Base-by-base conservation (phyloP, 257 asterid species). In the Avicennia marina region DNA sequence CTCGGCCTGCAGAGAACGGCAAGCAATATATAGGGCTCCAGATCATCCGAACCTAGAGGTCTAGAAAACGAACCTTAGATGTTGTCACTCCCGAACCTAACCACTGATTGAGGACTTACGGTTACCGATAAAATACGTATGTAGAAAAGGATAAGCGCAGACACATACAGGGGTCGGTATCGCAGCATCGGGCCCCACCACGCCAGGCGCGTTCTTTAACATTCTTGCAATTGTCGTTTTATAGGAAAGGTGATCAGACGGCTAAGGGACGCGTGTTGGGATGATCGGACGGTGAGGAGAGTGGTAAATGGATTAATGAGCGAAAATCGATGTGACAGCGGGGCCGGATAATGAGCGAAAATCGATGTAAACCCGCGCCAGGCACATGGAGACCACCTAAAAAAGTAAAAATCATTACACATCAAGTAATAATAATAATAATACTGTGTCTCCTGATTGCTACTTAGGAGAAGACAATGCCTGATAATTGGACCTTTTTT, bases 331-430 rank as follows among this genome's bases (percentile, higher is more conserved):
- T 32, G 15, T 21, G 16, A 15, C 7, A 12, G 67, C 64, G 78
- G 80, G 82, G 17, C 80, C 69, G 11, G 34, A 29, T n/a, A 3
- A 22, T 16, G 50, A 46, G 57, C 19, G 12, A 25, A 16, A 24
- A 51, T 58, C 44, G 29, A 70, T 55, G 43, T 11, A 19, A 40
- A 72, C 68, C 79, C 76, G 70, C 71, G 74, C 59, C 39, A 21
- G 20, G 67, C 82, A 75, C 79, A 55, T 75, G 85, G 72, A 49
- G 44, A 29, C 74, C 13, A 68, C 69, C 76, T 11, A 38, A 65
- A 18, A 24, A 25, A 24, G n/a, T n/a, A n/a, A n/a, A n/a, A n/a
- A n/a, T 56, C 15, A 11, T 36, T 21, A 33, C 7, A 40, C 44
- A 40, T 21, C 5, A 42, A n/a, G n/a, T n/a, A n/a, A n/a, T n/a